Evolutionary conservation across 2,329 filamentous ascomycete genomes (phyloP), one percentile per base, ranked within the genome.

Genomic region (Orbilia brochopaga): DNA sequence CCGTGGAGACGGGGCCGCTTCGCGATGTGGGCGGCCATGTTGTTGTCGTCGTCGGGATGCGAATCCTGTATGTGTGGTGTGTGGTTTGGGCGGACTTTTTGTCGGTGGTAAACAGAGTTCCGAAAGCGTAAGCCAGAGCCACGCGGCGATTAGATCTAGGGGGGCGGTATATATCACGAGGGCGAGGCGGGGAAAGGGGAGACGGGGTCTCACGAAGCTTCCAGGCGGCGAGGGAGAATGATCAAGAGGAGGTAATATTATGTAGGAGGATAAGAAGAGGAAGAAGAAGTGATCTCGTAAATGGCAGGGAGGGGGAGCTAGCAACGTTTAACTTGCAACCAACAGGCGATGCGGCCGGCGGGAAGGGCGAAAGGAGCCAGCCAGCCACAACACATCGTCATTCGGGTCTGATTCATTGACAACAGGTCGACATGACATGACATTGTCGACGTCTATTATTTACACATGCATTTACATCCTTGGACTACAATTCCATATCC

Each of bases 1-100:
- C 60, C 67, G 35, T 65, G 67, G 48, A 72, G 19, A 48, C 67
- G 67, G 35, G 67, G 67, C 48, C 67, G 60, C 60, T 72, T 72
- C 42, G 67, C 67, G 60, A 57, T 56, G 51, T 60, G 67, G 30
- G 67, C 44, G n/a, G 44, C 21, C 67, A 72, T 72, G 23, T 51
- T 57, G 30, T 13, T 24, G 37, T 15, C 4, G 37, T 27, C 11
- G 35, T n/a, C 13, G 30, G 15, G 24, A 8, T 46, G 37, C 27
- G 40, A 46, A n/a, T n/a, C n/a, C n/a, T n/a, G n/a, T n/a, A n/a
- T n/a, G n/a, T n/a, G n/a, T n/a, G n/a, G n/a, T n/a, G n/a, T n/a
- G n/a, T n/a, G n/a, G n/a, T n/a, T n/a, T n/a, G n/a, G n/a, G n/a
- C n/a, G n/a, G 19, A 17, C n/a, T 44, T 2, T 51, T 27, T 37